Conservation (phyloP, 768 basidiomycete species). For the Saitozyma sp. region DNA sequence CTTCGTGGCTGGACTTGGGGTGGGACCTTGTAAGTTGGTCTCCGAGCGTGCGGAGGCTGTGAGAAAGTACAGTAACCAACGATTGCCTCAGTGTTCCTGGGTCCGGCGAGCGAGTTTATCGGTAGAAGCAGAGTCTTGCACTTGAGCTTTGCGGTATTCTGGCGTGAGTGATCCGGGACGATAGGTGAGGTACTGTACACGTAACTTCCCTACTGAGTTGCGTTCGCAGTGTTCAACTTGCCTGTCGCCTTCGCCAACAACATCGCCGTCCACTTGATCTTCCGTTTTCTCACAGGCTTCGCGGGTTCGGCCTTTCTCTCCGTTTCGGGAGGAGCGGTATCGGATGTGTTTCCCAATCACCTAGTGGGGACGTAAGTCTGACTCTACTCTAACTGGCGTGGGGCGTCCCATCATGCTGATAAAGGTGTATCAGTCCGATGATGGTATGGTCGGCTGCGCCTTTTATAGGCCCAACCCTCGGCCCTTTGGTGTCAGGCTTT, state of each 20-base stretch:
- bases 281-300: conserved; percentile 63
- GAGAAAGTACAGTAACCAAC: conserved; percentile 45
- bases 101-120: conserved; percentile 59
- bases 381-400: background rate
- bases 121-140: conserved; percentile 68
- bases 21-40: conserved; percentile 33
- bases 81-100: conserved; percentile 50
- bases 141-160: conserved; percentile 63
- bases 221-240: conserved; percentile 60
- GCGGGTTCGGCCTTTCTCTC: conserved; percentile 63
- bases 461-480: conserved; percentile 62
- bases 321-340: conserved; percentile 65
- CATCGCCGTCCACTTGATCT: conserved; percentile 64
- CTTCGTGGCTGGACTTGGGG: conserved; percentile 52
- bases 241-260: conserved; percentile 65
- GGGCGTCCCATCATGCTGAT: background rate
- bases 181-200: background rate
- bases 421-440: conserved; percentile 55
- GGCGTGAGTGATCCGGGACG: conserved; percentile 42
- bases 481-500: conserved; percentile 57
- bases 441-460: conserved; percentile 61
- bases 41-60: conserved; percentile 1
- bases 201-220: no score
- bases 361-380: conserved; percentile 57
- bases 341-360: conserved; percentile 61